Evolutionary conservation across 768 basidiomycete species (phyloP), one percentile per base, ranked within the genome.

Genomic region (Udeniomyces megalosporus): DNA sequence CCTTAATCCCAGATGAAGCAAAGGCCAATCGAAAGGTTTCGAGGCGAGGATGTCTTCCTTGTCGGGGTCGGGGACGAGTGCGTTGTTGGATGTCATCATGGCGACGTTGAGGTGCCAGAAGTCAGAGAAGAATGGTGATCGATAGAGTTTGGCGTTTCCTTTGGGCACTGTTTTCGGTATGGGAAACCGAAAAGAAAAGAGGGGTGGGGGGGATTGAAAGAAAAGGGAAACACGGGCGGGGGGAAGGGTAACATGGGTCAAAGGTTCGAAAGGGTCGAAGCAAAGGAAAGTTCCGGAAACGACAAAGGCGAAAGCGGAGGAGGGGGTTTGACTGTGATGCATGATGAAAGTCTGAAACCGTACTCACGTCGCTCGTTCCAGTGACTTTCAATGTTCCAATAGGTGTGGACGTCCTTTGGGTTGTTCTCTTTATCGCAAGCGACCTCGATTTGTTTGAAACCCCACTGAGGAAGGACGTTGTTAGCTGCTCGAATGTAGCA

Each of bases 61-160:
- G 78, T 99, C 95, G 0, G 93, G 90, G 70, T 99, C 91, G 1
- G 95, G 95, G 45, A 97, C 73, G 59, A 99, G 84, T 0, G 95
- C 93, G 71, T 99, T 99, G 77, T 99, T 99, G 4, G 95, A 96
- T 0, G 93, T 95, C 88, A 92, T 91, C 95, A 99, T 99, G 8
- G 92, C 95, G 28, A 99, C 89, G 70, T 99, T 99, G 61, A 99
- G 81, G 72, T 99, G 93, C 84, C 89, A 92, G 75, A 99, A 99
- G 75, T 99, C 93, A 56, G 86, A 84, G 50, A 93, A 75, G 80
- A 99, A 99, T 0, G 93, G 85, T 1, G 93, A 93, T 44, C 76
- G 79, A 76, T 93, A 95, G 61, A 83, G 80, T 70, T 87, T 91
- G 64, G 80, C 79, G 45, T 93, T 78, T 2, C 87, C 93, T 3